Evolutionary conservation across 345 rosid species (phyloP).

Genomic region (Hibiscus tridactylites): DNA sequence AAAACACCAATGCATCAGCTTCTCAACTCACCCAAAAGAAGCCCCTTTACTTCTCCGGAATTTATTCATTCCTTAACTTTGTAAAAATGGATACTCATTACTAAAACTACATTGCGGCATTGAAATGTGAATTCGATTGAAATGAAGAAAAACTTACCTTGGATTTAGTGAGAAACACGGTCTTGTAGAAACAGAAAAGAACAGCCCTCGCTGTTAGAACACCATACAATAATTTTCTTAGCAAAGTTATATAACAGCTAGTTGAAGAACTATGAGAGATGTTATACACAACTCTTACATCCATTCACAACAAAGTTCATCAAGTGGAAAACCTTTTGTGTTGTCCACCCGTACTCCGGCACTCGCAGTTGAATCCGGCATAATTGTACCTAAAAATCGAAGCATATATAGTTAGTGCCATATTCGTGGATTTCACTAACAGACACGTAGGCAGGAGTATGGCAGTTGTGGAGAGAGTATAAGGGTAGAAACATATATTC

Average conservation of each 20-base stretch:
- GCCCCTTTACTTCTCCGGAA: constrained; percentile 4
- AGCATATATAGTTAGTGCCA: no score
- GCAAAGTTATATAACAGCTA: constrained; percentile 4
- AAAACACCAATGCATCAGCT: background rate
- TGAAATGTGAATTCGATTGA: background rate
- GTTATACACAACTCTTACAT: constrained; percentile 28
- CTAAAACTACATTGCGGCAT: background rate
- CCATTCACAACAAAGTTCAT: constrained; percentile 88
- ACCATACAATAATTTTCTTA: background rate
- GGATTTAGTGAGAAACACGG: constrained; percentile 34
- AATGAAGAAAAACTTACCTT: constrained; percentile 21
- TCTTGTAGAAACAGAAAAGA: constrained; percentile 41
- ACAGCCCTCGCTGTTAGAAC: constrained; percentile 42
- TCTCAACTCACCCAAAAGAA: background rate
- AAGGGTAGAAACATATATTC: background rate
- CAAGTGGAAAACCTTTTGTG: constrained; percentile 88
- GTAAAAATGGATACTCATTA: background rate
- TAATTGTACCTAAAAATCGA: constrained; percentile 51
- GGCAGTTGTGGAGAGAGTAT: background rate
- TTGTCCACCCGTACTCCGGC: constrained; percentile 93
- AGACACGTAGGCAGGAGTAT: background rate
- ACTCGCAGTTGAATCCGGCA: constrained; percentile 76
- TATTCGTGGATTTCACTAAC: no score
- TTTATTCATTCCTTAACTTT: background rate
- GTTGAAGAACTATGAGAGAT: background rate